These are phyloP conservation scores for Vicia sativa DNA, from an alignment of 306 rosid genomes.

Conservation along the genomic window DNA sequence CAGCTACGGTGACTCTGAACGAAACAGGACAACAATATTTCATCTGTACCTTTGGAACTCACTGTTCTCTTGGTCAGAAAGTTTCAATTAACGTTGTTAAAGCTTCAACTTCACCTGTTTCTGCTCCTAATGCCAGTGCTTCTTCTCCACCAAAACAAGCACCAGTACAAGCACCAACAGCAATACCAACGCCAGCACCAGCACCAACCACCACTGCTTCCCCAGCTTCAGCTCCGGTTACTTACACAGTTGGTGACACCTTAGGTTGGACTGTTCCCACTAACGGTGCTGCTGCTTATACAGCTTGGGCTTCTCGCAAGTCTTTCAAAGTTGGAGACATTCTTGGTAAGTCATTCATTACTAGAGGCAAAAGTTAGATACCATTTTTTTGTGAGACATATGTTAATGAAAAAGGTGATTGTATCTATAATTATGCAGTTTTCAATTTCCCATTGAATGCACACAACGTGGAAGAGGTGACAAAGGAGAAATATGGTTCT, in stretches of 20 bases:
- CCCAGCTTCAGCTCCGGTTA: conserved; percentile 37
- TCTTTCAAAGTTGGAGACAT: conserved; percentile 45
- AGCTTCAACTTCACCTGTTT: conserved; percentile 45
- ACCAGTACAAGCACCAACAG: conserved; percentile 39
- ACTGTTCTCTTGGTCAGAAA: conserved; percentile 62
- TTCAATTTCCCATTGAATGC: conserved; percentile 50
- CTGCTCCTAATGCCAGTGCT: conserved; percentile 53
- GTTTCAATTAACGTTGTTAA: conserved; percentile 52
- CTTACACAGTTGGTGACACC: conserved; percentile 43
- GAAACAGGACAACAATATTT: conserved; percentile 56
- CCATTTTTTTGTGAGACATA: neutral
- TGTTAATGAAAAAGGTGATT: neutral
- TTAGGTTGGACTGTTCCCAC: conserved; percentile 37
- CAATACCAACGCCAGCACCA: conserved; percentile 26
- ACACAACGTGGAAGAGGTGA: conserved; percentile 67
- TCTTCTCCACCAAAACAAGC: conserved; percentile 29
- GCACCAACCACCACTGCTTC: conserved; percentile 8
- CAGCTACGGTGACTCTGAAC: conserved; percentile 44
- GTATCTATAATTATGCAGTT: conserved; percentile 41
- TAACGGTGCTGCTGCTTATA: conserved; percentile 10
- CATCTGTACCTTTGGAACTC: conserved; percentile 52
- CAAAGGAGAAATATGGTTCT: conserved; percentile 50
- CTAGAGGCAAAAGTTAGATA: no score
- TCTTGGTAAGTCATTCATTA: conserved; percentile 33
- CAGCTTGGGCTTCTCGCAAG: conserved; percentile 42